A percentile compares a stretch with the other conserved stretches of the same genome.
These are phyloP conservation scores for Escallonia rubra DNA, from an alignment of 129 eudicot genomes.

Conservation along the genomic window DNA sequence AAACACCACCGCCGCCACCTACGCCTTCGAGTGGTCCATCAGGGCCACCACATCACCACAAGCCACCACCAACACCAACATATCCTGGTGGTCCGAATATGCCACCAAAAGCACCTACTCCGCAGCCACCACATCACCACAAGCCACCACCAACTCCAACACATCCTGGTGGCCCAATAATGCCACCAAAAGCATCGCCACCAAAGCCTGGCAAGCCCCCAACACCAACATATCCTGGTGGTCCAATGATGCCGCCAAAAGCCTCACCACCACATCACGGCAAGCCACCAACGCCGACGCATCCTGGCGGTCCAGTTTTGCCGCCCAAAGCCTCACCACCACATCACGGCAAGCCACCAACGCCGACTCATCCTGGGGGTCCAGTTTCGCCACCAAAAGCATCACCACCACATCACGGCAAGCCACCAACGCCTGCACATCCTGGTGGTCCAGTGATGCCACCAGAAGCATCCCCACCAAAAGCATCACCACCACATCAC, in stretches of 20 bases:
- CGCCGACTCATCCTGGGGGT: constrained; percentile 19
- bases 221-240: neutral
- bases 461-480: constrained; percentile 17
- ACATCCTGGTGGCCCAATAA: neutral
- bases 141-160: constrained; percentile 21
- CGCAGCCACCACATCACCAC: constrained; percentile 23
- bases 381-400: constrained; percentile 24
- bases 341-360: constrained; percentile 8
- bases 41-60: constrained; percentile 3
- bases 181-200: constrained; percentile 4
- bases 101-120: constrained; percentile 26
- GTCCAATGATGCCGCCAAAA: constrained; percentile 27
- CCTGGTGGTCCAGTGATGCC: neutral
- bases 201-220: constrained; percentile 30
- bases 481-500: constrained; percentile 12
- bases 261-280: constrained; percentile 10
- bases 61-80: constrained; percentile 15
- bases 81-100: constrained; percentile 17
- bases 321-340: constrained; percentile 22
- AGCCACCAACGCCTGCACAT: constrained; percentile 16
- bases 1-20: constrained; percentile 9
- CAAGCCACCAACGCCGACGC: constrained; percentile 17
- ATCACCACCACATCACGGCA: constrained; percentile 17
- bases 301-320: constrained; percentile 22
- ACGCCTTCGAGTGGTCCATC: constrained; percentile 24